Evolutionary conservation across 257 asterid genomes (phyloP), one percentile per base, ranked within the genome.

Genomic region (Scutellaria baicalensis): DNA sequence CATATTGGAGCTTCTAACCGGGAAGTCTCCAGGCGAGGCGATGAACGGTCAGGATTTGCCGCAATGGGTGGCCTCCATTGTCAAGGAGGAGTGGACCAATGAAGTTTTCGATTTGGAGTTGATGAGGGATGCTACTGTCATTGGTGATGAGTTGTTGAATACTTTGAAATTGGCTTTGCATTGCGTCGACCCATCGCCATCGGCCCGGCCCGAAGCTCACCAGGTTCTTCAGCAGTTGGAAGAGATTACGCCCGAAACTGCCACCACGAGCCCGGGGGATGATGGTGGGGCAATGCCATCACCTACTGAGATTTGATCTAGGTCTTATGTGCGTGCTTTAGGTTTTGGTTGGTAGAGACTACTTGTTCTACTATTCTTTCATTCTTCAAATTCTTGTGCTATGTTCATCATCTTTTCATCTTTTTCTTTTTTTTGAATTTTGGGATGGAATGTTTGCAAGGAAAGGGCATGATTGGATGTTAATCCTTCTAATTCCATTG

Each of bases 71-170:
- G 96, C 99, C 9, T 93, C 99, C 6, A 85, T 85, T 3, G 99
- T 93, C 72, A 93, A 91, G 64, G 96, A 93, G 72, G 99, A 93
- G 77, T 93, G 99, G 99, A 93, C 99, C 0, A 93, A 93, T 35
- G 99, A 91, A 59, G 96, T 91, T 12, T 93, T 93, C 18, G 97
- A 93, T 61, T 60, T 93, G 83, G 99, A 93, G 77, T 70, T 93
- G 72, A 91, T 93, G 96, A 87, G 86, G 82, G 96, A 91, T 63
- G 96, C 95, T 0, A 77, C 96, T 0, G 88, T 81, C 0, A 84
- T 89, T n/a, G 97, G 99, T 5, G 99, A 93, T 66, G 99, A 91
- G 77, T 38, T 93, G 71, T 61, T 93, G 83, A 88, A 89, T 21
- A 86, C 96, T 0, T 48, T 93, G 86, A 93, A 93, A 72, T 71